Evolutionary conservation across 2,329 filamentous ascomycete species (phyloP).

Genomic region (Alternaria tenuissima): DNA sequence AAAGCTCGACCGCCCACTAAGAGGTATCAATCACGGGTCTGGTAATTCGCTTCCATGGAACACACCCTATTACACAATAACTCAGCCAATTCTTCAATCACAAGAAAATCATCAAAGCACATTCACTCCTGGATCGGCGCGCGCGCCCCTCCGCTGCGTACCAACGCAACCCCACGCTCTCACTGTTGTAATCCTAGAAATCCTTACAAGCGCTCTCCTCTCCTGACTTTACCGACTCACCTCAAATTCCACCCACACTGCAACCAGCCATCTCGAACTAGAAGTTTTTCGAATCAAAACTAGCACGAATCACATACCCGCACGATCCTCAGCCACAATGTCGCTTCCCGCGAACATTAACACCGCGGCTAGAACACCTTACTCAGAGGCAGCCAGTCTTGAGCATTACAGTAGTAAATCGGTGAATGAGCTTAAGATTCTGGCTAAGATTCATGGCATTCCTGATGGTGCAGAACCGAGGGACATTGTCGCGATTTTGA

Average conservation of each 20-base stretch:
- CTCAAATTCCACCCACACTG: not conserved
- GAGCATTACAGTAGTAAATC: not conserved
- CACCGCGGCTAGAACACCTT: not conserved
- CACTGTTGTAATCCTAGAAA: not conserved
- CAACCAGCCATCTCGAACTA: not conserved
- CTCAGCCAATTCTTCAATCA: not conserved
- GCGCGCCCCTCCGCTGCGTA: not conserved
- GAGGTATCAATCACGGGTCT: not conserved
- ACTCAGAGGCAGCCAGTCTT: not conserved
- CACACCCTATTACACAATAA: not conserved
- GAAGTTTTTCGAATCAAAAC: not conserved
- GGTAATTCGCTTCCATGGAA: not conserved
- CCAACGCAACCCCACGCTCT: not conserved
- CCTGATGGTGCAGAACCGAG: not conserved
- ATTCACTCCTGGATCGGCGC: not conserved
- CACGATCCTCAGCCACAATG: not conserved
- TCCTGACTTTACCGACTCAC: not conserved
- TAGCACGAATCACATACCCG: not conserved
- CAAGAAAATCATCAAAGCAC: not conserved
- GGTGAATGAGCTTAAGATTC: not conserved
- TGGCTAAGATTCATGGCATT: not conserved
- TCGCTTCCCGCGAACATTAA: not conserved
- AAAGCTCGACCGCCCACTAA: not conserved
- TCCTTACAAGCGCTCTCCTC: not conserved
- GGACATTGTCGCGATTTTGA: not conserved